Evolutionary conservation across 2,329 filamentous ascomycete genomes (phyloP).

Genomic region (Ascocoryne sarcoides): DNA sequence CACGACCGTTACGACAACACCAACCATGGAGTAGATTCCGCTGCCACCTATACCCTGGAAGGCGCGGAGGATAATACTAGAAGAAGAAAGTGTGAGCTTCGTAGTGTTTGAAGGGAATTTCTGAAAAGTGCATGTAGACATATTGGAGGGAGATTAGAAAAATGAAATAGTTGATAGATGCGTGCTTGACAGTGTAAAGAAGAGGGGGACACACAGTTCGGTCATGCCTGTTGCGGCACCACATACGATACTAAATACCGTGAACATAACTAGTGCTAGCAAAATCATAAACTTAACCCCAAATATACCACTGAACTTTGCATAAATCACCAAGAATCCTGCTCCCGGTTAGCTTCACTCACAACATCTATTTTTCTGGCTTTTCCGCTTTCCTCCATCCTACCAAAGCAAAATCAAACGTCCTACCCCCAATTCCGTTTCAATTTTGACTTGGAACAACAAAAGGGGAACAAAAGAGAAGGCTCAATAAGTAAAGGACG

Average conservation of each 20-base stretch:
- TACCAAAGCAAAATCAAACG: too few species aligned
- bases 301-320: conserved; percentile 14
- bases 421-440: too few species aligned
- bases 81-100: too few species aligned
- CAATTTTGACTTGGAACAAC: too few species aligned
- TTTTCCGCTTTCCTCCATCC: too few species aligned
- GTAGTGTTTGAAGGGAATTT: too few species aligned
- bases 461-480: too few species aligned
- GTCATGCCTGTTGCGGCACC: conserved; percentile 5
- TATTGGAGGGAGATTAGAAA: too few species aligned
- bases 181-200: not conserved
- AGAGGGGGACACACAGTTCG: conserved; percentile 1
- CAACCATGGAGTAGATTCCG: conserved; percentile 36
- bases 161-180: too few species aligned
- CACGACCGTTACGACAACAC: conserved; percentile 41
- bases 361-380: not conserved
- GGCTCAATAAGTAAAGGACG: too few species aligned
- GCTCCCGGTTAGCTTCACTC: not conserved
- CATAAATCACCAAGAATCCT: conserved; percentile 14
- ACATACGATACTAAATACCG: conserved; percentile 8
- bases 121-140: too few species aligned
- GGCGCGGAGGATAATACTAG: conserved; percentile 11
- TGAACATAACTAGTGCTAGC: conserved; percentile 5
- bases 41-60: conserved; percentile 38
- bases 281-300: conserved; percentile 7